Evolutionary conservation across 805 yeast species (phyloP).

Genomic region (Huiozyma naganishii): DNA sequence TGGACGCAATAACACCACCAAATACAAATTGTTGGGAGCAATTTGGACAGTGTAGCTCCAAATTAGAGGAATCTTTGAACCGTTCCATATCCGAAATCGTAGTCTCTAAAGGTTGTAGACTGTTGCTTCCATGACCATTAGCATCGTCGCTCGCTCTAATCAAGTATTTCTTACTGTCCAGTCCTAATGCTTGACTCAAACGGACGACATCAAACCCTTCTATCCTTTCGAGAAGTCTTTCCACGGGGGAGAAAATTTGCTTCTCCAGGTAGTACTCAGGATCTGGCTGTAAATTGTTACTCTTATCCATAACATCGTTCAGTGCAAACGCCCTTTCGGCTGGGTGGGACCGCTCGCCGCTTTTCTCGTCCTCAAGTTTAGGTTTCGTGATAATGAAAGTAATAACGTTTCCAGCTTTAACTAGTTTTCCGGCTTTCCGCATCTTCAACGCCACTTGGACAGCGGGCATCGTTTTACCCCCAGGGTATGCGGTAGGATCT

Average conservation of each 20-base stretch:
- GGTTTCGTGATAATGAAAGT: constrained; percentile 64
- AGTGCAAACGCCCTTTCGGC: constrained; percentile 82
- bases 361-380: constrained; percentile 22
- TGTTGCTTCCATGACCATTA: constrained; percentile 26
- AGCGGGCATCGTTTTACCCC: constrained; percentile 72
- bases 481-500: constrained; percentile 77
- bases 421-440: constrained; percentile 71
- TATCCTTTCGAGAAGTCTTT: constrained; percentile 71
- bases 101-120: constrained; percentile 67
- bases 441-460: constrained; percentile 84
- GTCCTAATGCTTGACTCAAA: constrained; percentile 65
- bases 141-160: constrained; percentile 26
- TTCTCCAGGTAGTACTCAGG: constrained; percentile 70
- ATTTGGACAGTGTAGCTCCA: constrained; percentile 44
- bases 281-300: constrained; percentile 53
- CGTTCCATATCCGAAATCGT: constrained; percentile 74
- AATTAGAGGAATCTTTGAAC: constrained; percentile 51
- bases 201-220: constrained; percentile 79
- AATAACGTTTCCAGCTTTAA: constrained; percentile 82
- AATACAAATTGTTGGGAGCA: constrained; percentile 55
- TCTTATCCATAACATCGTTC: constrained; percentile 53
- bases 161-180: constrained; percentile 58
- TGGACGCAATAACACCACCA: constrained; percentile 64
- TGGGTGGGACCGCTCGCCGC: constrained; percentile 5
- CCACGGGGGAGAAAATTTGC: constrained; percentile 85